Conservation (phyloP, 495 filamentous ascomycete species). For the Podospora appendiculata region DNA sequence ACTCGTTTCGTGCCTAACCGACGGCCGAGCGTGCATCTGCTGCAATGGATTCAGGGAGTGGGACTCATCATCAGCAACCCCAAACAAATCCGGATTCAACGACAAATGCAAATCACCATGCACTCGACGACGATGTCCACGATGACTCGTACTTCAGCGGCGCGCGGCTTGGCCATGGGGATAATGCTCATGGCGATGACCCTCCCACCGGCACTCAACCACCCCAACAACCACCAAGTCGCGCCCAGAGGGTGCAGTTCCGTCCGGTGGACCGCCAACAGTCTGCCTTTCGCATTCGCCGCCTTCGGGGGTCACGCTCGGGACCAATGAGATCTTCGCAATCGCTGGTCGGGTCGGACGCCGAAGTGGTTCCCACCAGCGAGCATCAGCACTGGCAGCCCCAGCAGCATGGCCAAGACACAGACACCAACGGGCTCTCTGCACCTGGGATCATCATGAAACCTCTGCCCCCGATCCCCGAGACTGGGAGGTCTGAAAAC, state of each 20-base stretch:
- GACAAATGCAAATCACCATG: too few species aligned
- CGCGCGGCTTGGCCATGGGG: too few species aligned
- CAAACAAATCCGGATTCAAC: too few species aligned
- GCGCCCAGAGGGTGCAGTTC: conserved; percentile 2
- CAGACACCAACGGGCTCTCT: background rate
- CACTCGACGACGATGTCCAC: too few species aligned
- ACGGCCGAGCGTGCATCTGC: too few species aligned
- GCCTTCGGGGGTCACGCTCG: background rate
- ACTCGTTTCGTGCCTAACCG: too few species aligned
- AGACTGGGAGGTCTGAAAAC: background rate
- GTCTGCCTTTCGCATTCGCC: conserved; percentile 10
- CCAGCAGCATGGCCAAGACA: background rate
- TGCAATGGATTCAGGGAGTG: too few species aligned
- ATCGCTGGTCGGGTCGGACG: background rate
- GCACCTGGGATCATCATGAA: background rate
- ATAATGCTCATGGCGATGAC: too few species aligned
- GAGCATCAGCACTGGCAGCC: background rate
- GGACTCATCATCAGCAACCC: too few species aligned
- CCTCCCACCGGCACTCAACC: too few species aligned
- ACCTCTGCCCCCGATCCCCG: conserved; percentile 1
- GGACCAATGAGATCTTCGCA: background rate
- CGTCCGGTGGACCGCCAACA: conserved; percentile 4
- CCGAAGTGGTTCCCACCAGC: too few species aligned
- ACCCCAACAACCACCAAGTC: background rate
- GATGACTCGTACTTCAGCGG: too few species aligned